These are phyloP conservation scores for Pseudocercospora eumusae DNA, from an alignment of 2,329 filamentous ascomycete species.

Conservation along the genomic window DNA sequence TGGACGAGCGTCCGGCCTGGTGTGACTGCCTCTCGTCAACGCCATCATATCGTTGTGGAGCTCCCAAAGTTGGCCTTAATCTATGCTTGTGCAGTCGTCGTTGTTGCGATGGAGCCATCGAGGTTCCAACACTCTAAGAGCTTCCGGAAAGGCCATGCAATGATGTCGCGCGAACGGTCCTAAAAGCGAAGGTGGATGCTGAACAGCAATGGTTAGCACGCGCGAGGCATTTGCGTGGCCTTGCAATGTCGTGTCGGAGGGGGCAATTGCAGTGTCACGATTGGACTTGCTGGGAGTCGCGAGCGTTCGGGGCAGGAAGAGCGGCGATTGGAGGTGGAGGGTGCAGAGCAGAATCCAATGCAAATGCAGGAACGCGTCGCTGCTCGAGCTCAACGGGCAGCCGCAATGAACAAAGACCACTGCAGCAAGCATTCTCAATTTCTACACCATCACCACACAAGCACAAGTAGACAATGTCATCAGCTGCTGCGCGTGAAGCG, in stretches of 20 bases:
- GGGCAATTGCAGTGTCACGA: conserved; percentile 9
- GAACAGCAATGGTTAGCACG: conserved; percentile 2
- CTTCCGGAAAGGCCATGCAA: conserved; percentile 28
- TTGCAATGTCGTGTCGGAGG: neutral
- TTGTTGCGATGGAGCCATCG: conserved; percentile 27
- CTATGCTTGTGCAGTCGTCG: conserved; percentile 21
- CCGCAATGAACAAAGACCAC: too few relatives aligned
- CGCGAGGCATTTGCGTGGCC: conserved; percentile 16
- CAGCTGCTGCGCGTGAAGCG: neutral
- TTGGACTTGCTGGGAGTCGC: neutral
- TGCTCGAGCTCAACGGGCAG: conserved; percentile 1
- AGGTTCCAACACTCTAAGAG: conserved; percentile 22
- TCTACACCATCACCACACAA: neutral
- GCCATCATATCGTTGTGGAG: conserved; percentile 28
- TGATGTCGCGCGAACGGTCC: conserved; percentile 11
- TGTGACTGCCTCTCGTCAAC: conserved; percentile 31
- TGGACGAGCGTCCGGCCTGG: conserved; percentile 40
- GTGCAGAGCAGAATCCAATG: neutral
- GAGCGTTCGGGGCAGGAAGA: neutral
- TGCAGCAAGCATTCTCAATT: neutral
- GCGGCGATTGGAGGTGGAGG: conserved; percentile 6
- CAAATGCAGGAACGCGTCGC: neutral
- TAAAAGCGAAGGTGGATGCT: conserved; percentile 9
- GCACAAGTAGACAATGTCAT: neutral
- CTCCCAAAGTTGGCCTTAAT: conserved; percentile 26